Percentiles rank a stretch among this genome's conserved stretches.
Evolutionary conservation across 805 yeast species (phyloP).

Genomic region (Pichia deserticola): DNA sequence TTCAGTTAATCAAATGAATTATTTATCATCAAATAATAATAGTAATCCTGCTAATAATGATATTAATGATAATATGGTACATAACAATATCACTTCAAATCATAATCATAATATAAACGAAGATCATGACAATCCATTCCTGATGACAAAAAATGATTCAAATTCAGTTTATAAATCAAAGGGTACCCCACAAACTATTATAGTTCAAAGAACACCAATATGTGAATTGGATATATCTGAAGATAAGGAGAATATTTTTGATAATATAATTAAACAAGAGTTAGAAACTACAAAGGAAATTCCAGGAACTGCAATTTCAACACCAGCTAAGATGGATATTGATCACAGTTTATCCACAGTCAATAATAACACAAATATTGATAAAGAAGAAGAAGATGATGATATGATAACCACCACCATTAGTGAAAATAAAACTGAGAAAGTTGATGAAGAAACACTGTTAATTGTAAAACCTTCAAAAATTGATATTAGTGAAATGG

Average conservation of each 20-base stretch:
- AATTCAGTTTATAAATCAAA: background rate
- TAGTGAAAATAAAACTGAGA: no score
- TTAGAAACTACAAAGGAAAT: background rate
- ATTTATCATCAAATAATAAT: background rate
- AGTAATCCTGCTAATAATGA: background rate
- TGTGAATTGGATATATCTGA: constrained; percentile 31
- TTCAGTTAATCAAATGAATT: no score
- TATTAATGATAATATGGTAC: no score
- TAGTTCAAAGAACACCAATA: constrained; percentile 4
- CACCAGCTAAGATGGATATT: constrained; percentile 5
- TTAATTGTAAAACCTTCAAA: constrained; percentile 2
- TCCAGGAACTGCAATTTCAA: constrained; percentile 1
- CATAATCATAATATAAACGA: background rate
- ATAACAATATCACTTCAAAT: background rate
- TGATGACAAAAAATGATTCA: background rate
- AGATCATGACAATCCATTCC: constrained; percentile 3
- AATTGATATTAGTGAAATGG: constrained; percentile 5
- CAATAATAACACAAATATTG: no score
- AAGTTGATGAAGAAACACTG: background rate
- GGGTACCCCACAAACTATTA: constrained; percentile 4
- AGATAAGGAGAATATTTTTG: constrained; percentile 37
- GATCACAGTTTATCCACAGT: background rate
- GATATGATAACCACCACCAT: no score
- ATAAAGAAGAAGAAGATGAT: no score
- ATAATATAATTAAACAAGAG: background rate